These are phyloP conservation scores for Ophiocordyceps sinensis DNA, from an alignment of 2,329 filamentous ascomycete species.

Conservation along the genomic window DNA sequence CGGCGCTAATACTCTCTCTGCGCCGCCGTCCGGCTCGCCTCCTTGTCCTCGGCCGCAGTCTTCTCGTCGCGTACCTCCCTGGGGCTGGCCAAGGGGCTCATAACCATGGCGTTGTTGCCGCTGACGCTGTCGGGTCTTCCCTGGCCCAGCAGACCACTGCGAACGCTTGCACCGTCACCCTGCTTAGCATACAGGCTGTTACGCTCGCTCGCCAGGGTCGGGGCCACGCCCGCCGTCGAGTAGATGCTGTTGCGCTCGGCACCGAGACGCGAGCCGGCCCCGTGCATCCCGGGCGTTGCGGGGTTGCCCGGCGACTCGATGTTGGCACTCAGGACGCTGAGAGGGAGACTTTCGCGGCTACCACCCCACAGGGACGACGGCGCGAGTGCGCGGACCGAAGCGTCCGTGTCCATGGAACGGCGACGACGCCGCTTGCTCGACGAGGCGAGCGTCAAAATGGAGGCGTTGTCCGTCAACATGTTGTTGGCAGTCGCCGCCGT, in stretches of 20 bases:
- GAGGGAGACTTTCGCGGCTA: conserved; percentile 63
- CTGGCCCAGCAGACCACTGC: conserved; percentile 66
- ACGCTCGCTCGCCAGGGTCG: conserved; percentile 56
- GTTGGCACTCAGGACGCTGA: conserved; percentile 64
- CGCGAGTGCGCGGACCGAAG: conserved; percentile 70
- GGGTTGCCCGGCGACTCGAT: conserved; percentile 35
- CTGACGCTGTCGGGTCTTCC: conserved; percentile 68
- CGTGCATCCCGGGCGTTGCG: conserved; percentile 37
- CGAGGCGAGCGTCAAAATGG: conserved; percentile 71
- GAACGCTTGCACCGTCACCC: conserved; percentile 61
- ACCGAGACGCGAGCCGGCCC: conserved; percentile 26
- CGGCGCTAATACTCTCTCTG: not conserved
- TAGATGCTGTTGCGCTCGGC: conserved; percentile 70
- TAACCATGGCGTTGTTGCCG: conserved; percentile 52
- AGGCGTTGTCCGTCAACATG: conserved; percentile 71
- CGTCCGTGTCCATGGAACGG: conserved; percentile 72
- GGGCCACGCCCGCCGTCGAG: conserved; percentile 54
- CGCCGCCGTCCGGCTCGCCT: not conserved
- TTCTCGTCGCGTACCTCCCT: conserved; percentile 27
- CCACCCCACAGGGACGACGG: conserved; percentile 72
- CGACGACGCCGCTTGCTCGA: conserved; percentile 66
- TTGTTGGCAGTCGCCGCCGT: conserved; percentile 68
- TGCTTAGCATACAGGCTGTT: conserved; percentile 65
- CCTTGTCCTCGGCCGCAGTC: conserved; percentile 9
- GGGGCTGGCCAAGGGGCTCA: conserved; percentile 49